phyloP scores from a whole-genome alignment of 352 stramenopile species.

The Thalassiosira livingstoniorum region DNA sequence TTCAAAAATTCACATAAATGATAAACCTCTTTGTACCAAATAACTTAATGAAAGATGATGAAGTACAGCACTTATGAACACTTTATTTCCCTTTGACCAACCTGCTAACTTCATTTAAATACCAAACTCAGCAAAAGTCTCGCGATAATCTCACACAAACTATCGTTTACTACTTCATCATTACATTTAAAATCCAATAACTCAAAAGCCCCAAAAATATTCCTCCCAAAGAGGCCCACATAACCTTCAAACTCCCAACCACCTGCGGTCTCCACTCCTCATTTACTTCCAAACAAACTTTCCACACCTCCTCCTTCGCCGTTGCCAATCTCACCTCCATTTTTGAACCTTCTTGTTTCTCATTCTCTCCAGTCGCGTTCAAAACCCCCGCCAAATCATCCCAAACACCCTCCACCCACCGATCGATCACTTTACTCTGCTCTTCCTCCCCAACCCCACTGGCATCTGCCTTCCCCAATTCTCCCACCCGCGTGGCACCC shows the following conservation, averaged over 20 bases:
- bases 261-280: constrained; percentile 45
- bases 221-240: constrained; percentile 4
- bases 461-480: constrained; percentile 78
- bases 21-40: neutral
- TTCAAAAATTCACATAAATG: too few relatives aligned
- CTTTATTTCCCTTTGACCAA: neutral
- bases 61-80: neutral
- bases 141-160: neutral
- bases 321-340: constrained; percentile 28
- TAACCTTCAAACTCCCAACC: neutral
- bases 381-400: constrained; percentile 45
- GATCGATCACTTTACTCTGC: constrained; percentile 67
- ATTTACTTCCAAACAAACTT: constrained; percentile 60
- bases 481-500: constrained; percentile 64
- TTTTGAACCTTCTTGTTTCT: neutral
- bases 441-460: constrained; percentile 60
- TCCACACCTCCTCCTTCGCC: constrained; percentile 47
- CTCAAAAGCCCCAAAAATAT: constrained; percentile 24
- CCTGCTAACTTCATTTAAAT: neutral
- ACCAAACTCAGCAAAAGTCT: neutral
- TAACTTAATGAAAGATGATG: neutral
- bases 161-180: neutral
- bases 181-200: constrained; percentile 17
- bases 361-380: neutral
- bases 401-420: constrained; percentile 72